Evolutionary conservation across 1,284 basidiomycete genomes (phyloP).

Genomic region (Ceratobasidium papillatum): DNA sequence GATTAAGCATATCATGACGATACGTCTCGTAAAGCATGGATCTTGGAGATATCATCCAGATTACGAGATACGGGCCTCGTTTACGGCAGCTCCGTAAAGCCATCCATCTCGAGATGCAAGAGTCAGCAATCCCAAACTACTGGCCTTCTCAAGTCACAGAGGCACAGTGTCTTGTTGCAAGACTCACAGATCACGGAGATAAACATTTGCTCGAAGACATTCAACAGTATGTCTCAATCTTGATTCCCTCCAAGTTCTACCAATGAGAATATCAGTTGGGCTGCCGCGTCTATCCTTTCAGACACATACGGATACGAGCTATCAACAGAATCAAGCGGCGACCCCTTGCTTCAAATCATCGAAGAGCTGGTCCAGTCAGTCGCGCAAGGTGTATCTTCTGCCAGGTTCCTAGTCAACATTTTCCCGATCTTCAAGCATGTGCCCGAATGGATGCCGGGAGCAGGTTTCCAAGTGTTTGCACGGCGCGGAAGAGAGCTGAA

Average conservation of each 20-base stretch:
- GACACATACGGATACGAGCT: constrained; percentile 16
- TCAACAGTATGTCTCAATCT: not conserved
- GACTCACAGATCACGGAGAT: not conserved
- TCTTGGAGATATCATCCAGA: not conserved
- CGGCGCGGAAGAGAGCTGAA: not conserved
- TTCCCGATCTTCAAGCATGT: constrained; percentile 9
- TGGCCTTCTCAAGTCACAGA: constrained; percentile 12
- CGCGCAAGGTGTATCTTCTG: not conserved
- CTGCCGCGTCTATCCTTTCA: constrained; percentile 16
- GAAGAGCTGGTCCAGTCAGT: not conserved
- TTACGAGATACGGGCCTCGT: constrained; percentile 13
- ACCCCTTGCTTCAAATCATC: constrained; percentile 13
- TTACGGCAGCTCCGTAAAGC: constrained; percentile 16
- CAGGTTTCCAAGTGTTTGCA: not conserved
- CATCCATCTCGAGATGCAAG: constrained; percentile 30
- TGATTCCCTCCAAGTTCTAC: not conserved
- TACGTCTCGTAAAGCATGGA: not conserved
- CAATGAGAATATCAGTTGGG: not conserved
- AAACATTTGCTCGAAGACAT: not conserved
- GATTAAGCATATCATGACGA: not conserved
- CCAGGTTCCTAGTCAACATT: constrained; percentile 15
- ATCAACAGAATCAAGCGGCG: not conserved
- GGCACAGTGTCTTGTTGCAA: constrained; percentile 10
- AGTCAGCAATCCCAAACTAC: constrained; percentile 10
- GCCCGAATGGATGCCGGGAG: constrained; percentile 36